phyloP scores from a whole-genome alignment of 371 early-diverging fungal species.

The Rhizomucor pusillus region DNA sequence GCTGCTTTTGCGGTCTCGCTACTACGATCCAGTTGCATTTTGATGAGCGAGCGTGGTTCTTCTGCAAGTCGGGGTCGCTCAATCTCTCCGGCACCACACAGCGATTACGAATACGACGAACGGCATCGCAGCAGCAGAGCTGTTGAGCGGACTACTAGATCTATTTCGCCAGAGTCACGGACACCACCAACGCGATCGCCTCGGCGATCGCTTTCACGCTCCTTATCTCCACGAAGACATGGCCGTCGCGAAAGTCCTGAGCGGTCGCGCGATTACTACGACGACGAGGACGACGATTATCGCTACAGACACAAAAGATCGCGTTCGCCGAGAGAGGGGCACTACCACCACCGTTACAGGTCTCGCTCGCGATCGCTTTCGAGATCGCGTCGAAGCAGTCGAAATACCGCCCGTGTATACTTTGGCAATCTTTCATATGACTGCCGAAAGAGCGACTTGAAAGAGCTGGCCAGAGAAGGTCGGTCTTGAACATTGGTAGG shows the following conservation, averaged over 20 bases:
- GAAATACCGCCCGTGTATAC: slow-evolving; percentile 47
- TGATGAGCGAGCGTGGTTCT: too few species aligned
- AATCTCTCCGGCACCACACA: too few species aligned
- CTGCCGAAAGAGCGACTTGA: slow-evolving; percentile 60
- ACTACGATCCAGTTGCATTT: too few species aligned
- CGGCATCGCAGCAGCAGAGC: too few species aligned
- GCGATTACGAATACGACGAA: too few species aligned
- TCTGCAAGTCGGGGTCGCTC: too few species aligned
- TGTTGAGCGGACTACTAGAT: too few species aligned
- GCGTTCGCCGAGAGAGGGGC: slow-evolving; percentile 7
- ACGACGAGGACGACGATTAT: background rate
- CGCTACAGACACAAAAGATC: slow-evolving; percentile 1
- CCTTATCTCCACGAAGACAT: slow-evolving; percentile 3
- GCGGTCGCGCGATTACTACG: background rate
- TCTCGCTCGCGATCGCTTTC: slow-evolving; percentile 19
- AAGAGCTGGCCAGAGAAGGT: slow-evolving; percentile 83
- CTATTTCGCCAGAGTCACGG: too few species aligned
- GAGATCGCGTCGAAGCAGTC: slow-evolving; percentile 2
- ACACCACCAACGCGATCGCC: slow-evolving; percentile 4
- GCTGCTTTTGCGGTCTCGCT: too few species aligned
- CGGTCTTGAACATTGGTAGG: slow-evolving; percentile 6
- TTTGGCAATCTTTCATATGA: slow-evolving; percentile 68
- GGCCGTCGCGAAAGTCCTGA: background rate
- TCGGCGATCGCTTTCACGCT: slow-evolving; percentile 7
- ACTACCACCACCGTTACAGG: slow-evolving; percentile 10